phyloP scores from a whole-genome alignment of 1,139 yeast species.

The Suhomyces atakaporum region DNA sequence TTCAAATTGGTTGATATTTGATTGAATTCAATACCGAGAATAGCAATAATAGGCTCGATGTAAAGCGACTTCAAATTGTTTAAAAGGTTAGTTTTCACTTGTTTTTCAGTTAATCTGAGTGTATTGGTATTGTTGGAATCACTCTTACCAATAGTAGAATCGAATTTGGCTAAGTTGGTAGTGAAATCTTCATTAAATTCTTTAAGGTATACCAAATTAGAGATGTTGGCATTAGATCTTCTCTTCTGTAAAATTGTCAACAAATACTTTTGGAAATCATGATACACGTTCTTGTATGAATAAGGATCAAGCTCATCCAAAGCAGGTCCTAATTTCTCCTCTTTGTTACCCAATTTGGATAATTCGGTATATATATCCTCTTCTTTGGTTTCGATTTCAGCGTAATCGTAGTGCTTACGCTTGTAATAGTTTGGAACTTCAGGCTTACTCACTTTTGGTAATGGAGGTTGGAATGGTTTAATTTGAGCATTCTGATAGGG shows the following conservation, averaged over 20 bases:
- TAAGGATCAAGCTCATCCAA: conserved; percentile 33
- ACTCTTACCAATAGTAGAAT: conserved; percentile 18
- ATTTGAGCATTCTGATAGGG: conserved; percentile 9
- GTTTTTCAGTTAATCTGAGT: conserved; percentile 28
- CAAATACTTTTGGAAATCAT: conserved; percentile 40
- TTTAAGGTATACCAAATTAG: conserved; percentile 37
- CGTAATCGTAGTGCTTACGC: conserved; percentile 8
- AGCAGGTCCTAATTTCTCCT: conserved; percentile 11
- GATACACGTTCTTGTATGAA: conserved; percentile 34
- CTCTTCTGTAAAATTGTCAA: conserved; percentile 26
- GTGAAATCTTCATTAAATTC: conserved; percentile 39
- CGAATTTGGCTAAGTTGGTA: conserved; percentile 25
- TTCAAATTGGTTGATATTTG: conserved; percentile 36
- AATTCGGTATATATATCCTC: conserved; percentile 17
- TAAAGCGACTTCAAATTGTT: conserved; percentile 40
- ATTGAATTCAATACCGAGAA: conserved; percentile 33
- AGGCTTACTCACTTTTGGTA: conserved; percentile 9
- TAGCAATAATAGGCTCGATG: conserved; percentile 44
- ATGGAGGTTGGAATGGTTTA: conserved; percentile 14
- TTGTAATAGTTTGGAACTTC: conserved; percentile 8
- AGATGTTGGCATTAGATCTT: conserved; percentile 25
- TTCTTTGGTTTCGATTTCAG: conserved; percentile 13
- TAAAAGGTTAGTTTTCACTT: conserved; percentile 38
- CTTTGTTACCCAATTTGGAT: conserved; percentile 18
- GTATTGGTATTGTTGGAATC: conserved; percentile 21